These are phyloP conservation scores for Ceratobasidium sp. DNA, from an alignment of 1,284 basidiomycete species.

Conservation along the genomic window DNA sequence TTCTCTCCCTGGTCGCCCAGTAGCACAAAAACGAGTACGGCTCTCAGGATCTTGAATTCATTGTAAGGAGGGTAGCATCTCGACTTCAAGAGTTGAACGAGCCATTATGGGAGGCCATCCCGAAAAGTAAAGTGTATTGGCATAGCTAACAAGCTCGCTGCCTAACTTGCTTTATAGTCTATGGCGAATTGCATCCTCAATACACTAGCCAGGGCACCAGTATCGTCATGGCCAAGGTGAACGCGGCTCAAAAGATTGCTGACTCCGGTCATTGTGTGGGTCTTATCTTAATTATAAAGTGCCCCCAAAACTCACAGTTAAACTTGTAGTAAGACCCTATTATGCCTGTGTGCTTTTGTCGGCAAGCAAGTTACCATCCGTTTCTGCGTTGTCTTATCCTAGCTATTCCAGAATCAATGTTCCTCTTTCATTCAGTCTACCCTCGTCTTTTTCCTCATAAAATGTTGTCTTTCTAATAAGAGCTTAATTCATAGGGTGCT, in stretches of 20 bases:
- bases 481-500: no score
- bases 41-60: background rate
- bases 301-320: no score
- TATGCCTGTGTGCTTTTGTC: no score
- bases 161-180: background rate
- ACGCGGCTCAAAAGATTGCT: background rate
- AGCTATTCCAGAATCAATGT: no score
- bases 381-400: no score
- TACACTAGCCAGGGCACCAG: background rate
- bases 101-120: background rate
- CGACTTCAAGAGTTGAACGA: background rate
- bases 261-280: background rate
- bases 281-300: no score
- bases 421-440: no score
- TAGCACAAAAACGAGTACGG: slow-evolving; percentile 1
- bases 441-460: no score
- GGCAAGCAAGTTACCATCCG: no score
- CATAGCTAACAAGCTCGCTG: background rate
- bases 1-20: background rate
- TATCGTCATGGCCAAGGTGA: background rate
- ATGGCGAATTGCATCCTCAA: background rate
- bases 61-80: background rate
- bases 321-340: no score
- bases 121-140: background rate
- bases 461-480: no score